Evolutionary conservation across 2,329 filamentous ascomycete species (phyloP).

Genomic region (Apiospora pterosperma): DNA sequence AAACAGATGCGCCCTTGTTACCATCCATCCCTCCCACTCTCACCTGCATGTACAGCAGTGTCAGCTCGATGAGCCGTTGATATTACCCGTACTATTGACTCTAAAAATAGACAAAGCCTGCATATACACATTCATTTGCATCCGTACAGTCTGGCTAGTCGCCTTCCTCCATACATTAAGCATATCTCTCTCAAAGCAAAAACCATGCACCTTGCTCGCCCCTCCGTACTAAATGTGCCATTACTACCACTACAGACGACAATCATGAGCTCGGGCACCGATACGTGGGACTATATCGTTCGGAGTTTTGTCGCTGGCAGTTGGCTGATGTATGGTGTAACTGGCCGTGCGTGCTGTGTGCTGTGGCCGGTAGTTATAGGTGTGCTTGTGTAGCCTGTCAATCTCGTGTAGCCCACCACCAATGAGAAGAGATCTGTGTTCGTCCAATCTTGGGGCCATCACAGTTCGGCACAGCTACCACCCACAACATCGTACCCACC

Average conservation of each 20-base stretch:
- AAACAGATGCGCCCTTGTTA: too few species aligned
- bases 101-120: constrained; percentile 1
- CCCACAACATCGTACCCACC: too few species aligned
- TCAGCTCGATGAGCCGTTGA: neutral
- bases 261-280: neutral
- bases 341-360: neutral
- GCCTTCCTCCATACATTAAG: too few species aligned
- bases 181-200: too few species aligned
- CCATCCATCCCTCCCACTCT: neutral
- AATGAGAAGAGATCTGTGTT: too few species aligned
- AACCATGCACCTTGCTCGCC: too few species aligned
- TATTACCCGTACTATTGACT: constrained; percentile 1
- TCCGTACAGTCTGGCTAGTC: too few species aligned
- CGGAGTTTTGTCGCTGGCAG: neutral
- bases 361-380: too few species aligned
- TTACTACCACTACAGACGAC: neutral
- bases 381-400: too few species aligned
- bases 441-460: too few species aligned
- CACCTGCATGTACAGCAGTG: neutral
- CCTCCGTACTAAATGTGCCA: neutral
- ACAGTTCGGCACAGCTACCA: too few species aligned
- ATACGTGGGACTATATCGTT: neutral
- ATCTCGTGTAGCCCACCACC: too few species aligned
- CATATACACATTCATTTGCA: neutral
- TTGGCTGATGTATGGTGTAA: neutral